Evolutionary conservation across 768 basidiomycete species (phyloP).

Genomic region (Boletus coccyginus): DNA sequence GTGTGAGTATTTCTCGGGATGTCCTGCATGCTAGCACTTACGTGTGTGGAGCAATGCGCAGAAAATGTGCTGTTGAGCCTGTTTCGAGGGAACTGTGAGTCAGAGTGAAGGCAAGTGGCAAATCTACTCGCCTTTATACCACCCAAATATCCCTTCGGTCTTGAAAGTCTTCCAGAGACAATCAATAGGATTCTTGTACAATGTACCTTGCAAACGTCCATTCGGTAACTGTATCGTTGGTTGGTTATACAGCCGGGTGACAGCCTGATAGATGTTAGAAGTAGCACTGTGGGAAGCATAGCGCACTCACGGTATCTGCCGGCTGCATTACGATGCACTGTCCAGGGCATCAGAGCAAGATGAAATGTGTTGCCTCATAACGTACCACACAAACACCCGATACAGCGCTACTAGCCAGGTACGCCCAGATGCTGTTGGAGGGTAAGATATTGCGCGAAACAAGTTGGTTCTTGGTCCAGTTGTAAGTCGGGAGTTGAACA

Average conservation of each 20-base stretch:
- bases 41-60: conserved; percentile 93
- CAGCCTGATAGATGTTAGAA: conserved; percentile 44
- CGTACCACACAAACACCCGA: conserved; percentile 91
- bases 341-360: conserved; percentile 6
- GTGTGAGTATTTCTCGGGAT: not conserved
- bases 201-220: conserved; percentile 67
- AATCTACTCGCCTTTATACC: conserved; percentile 78
- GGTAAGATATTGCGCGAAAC: conserved; percentile 64
- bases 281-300: not conserved
- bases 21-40: conserved; percentile 35
- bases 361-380: conserved; percentile 11
- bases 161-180: conserved; percentile 96
- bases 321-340: conserved; percentile 94
- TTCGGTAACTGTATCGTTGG: conserved; percentile 69
- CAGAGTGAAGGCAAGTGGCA: not conserved
- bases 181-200: conserved; percentile 92
- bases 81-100: conserved; percentile 1
- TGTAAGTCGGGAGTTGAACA: conserved; percentile 95
- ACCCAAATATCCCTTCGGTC: conserved; percentile 86
- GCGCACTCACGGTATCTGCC: conserved; percentile 72
- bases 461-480: conserved; percentile 84
- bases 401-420: conserved; percentile 81
- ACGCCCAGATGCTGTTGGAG: conserved; percentile 82
- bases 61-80: conserved; percentile 93
- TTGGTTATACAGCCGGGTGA: conserved; percentile 97